Evolutionary conservation across 2,329 filamentous ascomycete species (phyloP).

Genomic region (Colletotrichum ledebouriae): DNA sequence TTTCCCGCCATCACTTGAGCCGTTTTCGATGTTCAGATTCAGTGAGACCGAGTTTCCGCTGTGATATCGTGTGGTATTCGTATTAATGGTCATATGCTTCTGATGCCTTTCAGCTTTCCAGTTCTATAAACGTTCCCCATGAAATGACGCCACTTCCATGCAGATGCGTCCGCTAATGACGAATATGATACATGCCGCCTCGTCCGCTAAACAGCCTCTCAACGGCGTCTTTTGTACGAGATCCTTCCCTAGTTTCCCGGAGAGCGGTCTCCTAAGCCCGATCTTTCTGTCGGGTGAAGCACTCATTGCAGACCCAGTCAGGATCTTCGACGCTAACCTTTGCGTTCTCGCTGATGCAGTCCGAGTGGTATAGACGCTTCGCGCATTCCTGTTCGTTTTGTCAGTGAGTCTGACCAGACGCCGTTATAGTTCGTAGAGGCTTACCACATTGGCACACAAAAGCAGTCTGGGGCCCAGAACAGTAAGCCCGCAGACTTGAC

Average conservation of each 20-base stretch:
- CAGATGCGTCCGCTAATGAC: slow-evolving; percentile 32
- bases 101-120: slow-evolving; percentile 8
- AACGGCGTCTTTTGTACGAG: slow-evolving; percentile 4
- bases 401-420: background rate
- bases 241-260: background rate
- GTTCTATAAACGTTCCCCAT: slow-evolving; percentile 19
- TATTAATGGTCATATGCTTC: slow-evolving; percentile 19
- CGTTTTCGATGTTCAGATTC: background rate
- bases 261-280: slow-evolving; percentile 16
- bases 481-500: slow-evolving; percentile 61
- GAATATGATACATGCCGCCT: slow-evolving; percentile 2
- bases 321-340: slow-evolving; percentile 52
- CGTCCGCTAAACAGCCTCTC: background rate
- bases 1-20: background rate
- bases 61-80: slow-evolving; percentile 4
- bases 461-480: slow-evolving; percentile 63
- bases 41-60: background rate
- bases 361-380: slow-evolving; percentile 62
- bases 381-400: slow-evolving; percentile 54
- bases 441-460: slow-evolving; percentile 65
- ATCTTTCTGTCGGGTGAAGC: slow-evolving; percentile 17
- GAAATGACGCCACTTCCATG: slow-evolving; percentile 28
- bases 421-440: slow-evolving; percentile 34
- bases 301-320: slow-evolving; percentile 44
- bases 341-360: slow-evolving; percentile 55